Percentiles rank a stretch among this genome's conserved stretches.
phyloP scores from a whole-genome alignment of 2,329 filamentous ascomycete genomes.

The Exophiala bonariae region DNA sequence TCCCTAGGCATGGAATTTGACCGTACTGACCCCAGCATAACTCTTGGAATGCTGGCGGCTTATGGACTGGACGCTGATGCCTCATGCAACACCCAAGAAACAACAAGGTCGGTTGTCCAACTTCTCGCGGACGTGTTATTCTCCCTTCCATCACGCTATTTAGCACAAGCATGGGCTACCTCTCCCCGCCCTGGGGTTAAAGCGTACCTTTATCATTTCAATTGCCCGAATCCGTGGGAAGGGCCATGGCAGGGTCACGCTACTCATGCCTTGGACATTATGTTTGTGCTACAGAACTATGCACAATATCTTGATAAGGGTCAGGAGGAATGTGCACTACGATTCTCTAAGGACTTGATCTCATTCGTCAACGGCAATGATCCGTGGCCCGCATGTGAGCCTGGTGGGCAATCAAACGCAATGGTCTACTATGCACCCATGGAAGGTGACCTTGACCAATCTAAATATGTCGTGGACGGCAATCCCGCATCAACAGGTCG shows the following conservation, averaged over 20 bases:
- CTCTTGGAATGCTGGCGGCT: not conserved
- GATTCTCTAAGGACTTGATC: not conserved
- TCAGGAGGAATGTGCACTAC: not conserved
- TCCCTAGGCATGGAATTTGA: too few species aligned
- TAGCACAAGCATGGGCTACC: not conserved
- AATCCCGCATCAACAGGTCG: not conserved
- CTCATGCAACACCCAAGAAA: not conserved
- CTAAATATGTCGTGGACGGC: slow-evolving; percentile 30
- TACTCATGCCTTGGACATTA: not conserved
- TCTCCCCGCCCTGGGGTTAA: not conserved
- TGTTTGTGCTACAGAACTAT: too few species aligned
- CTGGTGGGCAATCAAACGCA: not conserved
- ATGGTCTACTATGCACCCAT: not conserved
- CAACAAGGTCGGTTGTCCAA: not conserved
- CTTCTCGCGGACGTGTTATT: not conserved
- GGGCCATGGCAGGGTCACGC: not conserved
- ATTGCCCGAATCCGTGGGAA: not conserved
- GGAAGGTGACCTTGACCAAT: not conserved
- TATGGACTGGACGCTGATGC: not conserved
- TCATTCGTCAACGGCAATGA: not conserved
- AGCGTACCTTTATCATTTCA: not conserved
- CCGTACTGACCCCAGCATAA: too few species aligned
- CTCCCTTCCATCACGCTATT: not conserved
- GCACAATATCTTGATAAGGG: not conserved
- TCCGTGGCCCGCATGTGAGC: not conserved